Evolutionary conservation across 805 yeast species (phyloP), one percentile per base, ranked within the genome.

Genomic region (Saturnispora hagleri): DNA sequence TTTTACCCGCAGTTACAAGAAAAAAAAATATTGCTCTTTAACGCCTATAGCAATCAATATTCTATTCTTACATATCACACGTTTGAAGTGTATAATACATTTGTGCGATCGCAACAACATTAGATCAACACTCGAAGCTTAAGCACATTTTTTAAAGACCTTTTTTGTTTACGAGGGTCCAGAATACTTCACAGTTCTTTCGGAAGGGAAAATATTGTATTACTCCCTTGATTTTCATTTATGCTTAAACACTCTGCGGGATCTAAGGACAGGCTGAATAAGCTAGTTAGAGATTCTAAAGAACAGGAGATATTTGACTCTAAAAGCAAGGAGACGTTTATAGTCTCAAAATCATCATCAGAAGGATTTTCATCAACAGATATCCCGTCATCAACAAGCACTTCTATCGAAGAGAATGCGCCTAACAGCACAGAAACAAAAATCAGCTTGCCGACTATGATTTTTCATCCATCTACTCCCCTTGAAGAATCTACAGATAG

Each of bases 281-380:
- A 15, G 27, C 31, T 41, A 13, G 17, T 41, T 12, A 24, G 4
- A 22, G 27, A 24, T 4, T 24, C 5, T 5, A 22, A 18, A 13
- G 28, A 3, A 24, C 44, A 41, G 15, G 44, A 41, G 31, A 8
- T 41, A 7, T 41, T 41, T 13, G 33, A 41, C 7, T 24, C 31
- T 5, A 41, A 41, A 12, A 41, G 44, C 31, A 41, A 41, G 22
- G 44, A 41, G 22, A 41, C 44, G 1, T 24, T 24, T 22, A 27
- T 24, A 15, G 45, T 42, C 8, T 53, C 56, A 2, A 55, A 55
- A 42, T 53, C 56, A 18, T 55, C 58, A 12, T 53, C 58, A 2
- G 58, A 53, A 31, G 56, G 55, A 3, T 45, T 43, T 18, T 51
- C 55, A 6, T 20, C 53, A 2, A n/a, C 48, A 4, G 51, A 52